These are phyloP conservation scores for Trichosporon sp. DNA, from an alignment of 1,284 basidiomycete genomes.

Conservation along the genomic window DNA sequence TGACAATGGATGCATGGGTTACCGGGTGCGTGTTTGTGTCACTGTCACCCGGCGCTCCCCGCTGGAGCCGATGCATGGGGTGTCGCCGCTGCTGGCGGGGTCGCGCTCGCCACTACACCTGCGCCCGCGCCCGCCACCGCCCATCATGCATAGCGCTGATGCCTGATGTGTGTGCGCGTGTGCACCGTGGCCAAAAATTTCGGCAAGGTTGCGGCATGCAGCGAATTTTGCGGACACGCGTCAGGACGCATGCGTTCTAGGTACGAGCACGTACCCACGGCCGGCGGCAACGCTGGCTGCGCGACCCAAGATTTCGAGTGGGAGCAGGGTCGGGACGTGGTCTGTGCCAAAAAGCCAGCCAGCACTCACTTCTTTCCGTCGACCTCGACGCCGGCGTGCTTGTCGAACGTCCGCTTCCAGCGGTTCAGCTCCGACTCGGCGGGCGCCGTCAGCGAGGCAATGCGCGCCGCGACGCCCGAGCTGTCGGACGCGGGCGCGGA, in stretches of 20 bases:
- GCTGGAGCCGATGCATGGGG: background rate
- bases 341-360: background rate
- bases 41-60: background rate
- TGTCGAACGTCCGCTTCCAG: conserved; percentile 80
- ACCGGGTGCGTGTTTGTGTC: background rate
- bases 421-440: conserved; percentile 76
- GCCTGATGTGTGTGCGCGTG: background rate
- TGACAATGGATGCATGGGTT: background rate
- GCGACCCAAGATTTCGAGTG: background rate
- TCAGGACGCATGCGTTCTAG: background rate
- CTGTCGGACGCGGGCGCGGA: background rate
- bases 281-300: background rate
- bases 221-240: background rate
- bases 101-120: background rate
- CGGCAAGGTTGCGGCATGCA: background rate
- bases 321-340: background rate
- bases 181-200: background rate
- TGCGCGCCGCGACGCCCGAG: background rate
- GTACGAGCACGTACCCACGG: background rate
- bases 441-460: conserved; percentile 56
- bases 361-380: conserved; percentile 72
- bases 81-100: background rate
- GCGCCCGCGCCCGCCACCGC: background rate
- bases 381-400: conserved; percentile 65
- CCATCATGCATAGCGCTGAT: background rate